These are phyloP conservation scores for Periconia sp. DNA, from an alignment of 2,329 filamentous ascomycete species.

Conservation along the genomic window DNA sequence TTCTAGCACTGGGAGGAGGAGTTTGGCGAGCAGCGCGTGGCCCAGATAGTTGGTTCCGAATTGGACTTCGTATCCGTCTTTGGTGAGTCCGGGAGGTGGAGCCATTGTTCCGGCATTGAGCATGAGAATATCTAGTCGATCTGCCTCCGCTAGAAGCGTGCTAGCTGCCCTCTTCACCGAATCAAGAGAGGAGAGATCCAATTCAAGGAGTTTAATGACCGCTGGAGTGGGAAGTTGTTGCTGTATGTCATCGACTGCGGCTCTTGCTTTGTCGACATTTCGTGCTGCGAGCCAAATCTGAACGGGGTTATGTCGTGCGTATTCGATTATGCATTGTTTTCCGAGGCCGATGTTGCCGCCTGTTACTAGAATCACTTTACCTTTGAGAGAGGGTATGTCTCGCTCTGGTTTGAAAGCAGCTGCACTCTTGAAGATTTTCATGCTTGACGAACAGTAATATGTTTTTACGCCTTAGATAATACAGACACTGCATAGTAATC, in stretches of 20 bases:
- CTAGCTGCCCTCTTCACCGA: conserved; percentile 19
- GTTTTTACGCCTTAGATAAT: too few species aligned
- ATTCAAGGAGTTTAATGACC: conserved; percentile 16
- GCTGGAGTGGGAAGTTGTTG: conserved; percentile 17
- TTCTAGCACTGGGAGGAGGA: conserved; percentile 47
- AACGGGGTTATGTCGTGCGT: conserved; percentile 47
- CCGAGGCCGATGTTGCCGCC: conserved; percentile 52
- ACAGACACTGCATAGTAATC: too few species aligned
- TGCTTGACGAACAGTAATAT: too few species aligned
- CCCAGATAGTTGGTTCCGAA: conserved; percentile 55
- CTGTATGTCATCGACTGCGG: conserved; percentile 40
- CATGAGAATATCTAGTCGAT: conserved; percentile 49
- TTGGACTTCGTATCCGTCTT: conserved; percentile 53
- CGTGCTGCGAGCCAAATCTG: conserved; percentile 51
- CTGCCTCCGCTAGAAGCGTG: conserved; percentile 10
- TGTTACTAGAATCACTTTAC: conserved; percentile 53
- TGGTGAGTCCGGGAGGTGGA: conserved; percentile 33
- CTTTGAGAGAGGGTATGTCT: conserved; percentile 50
- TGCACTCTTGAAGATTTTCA: conserved; percentile 8
- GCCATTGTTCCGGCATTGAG: conserved; percentile 50
- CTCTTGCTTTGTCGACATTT: conserved; percentile 39
- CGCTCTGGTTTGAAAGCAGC: conserved; percentile 5
- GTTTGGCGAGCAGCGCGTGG: conserved; percentile 49
- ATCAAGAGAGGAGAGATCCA: conserved; percentile 21
- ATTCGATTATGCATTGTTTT: conserved; percentile 45